These are phyloP conservation scores for Tylopilus plumbeoviolaceoides DNA, from an alignment of 768 basidiomycete species.

Conservation along the genomic window DNA sequence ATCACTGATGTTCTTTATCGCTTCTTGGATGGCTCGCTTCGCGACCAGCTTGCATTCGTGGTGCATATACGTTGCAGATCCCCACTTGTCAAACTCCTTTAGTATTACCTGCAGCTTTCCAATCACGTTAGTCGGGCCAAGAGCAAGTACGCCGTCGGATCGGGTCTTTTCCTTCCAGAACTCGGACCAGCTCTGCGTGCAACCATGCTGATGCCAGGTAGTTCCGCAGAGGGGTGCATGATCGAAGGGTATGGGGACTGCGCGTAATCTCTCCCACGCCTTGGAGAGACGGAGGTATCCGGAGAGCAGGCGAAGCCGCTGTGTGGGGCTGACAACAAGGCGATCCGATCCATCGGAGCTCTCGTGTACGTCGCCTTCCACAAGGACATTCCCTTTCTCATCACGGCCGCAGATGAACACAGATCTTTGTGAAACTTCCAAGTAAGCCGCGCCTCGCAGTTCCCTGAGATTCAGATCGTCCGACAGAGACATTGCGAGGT, in stretches of 20 bases:
- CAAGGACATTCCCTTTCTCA: constrained; percentile 10
- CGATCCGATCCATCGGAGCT: constrained; percentile 39
- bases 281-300: constrained; percentile 67
- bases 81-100: constrained; percentile 69
- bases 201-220: constrained; percentile 70
- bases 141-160: constrained; percentile 53
- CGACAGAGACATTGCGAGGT: constrained; percentile 67
- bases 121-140: constrained; percentile 62
- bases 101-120: constrained; percentile 59
- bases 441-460: constrained; percentile 62
- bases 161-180: constrained; percentile 78
- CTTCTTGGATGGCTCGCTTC: constrained; percentile 50
- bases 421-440: constrained; percentile 69
- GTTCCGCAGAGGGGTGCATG: constrained; percentile 61
- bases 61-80: constrained; percentile 74
- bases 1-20: constrained; percentile 54
- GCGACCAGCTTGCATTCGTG: constrained; percentile 64
- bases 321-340: constrained; percentile 51
- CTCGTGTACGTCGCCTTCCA: constrained; percentile 32
- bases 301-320: constrained; percentile 62
- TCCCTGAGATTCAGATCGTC: constrained; percentile 63
- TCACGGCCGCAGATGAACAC: constrained; percentile 25
- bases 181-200: constrained; percentile 69
- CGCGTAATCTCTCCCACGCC: constrained; percentile 63
- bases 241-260: constrained; percentile 55